Conservation (phyloP, 352 stramenopile species). For the Phytopythium litorale region DNA sequence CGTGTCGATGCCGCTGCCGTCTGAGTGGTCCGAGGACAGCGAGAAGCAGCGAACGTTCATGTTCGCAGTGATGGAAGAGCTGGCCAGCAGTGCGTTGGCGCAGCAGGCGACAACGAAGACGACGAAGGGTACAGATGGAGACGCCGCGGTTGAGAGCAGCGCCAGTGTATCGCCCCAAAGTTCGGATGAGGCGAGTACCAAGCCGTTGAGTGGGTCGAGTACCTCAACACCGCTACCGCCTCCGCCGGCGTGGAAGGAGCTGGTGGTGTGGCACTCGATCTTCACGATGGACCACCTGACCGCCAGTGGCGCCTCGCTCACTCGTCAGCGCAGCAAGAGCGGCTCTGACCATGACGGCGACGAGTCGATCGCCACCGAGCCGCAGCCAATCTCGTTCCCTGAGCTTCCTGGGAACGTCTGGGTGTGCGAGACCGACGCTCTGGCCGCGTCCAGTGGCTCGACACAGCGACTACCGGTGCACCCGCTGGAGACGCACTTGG, state of each 20-base stretch:
- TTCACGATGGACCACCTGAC: conserved; percentile 60
- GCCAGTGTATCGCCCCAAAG: neutral
- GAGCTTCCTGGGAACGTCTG: conserved; percentile 41
- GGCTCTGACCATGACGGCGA: neutral
- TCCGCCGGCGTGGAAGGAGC: conserved; percentile 15
- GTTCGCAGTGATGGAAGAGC: conserved; percentile 28
- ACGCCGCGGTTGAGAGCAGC: neutral
- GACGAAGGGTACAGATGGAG: neutral
- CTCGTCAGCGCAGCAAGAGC: neutral
- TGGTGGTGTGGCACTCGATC: conserved; percentile 48
- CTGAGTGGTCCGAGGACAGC: conserved; percentile 33
- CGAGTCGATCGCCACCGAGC: neutral
- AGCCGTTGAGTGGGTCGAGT: conserved; percentile 1
- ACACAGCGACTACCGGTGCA: conserved; percentile 15
- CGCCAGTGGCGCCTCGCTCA: conserved; percentile 1
- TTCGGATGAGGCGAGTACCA: neutral
- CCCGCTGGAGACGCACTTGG: conserved; percentile 57
- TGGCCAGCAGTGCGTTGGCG: conserved; percentile 17
- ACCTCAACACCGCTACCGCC: neutral
- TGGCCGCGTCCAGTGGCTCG: neutral
- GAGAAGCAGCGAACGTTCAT: conserved; percentile 34
- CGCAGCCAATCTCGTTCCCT: neutral
- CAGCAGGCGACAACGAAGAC: conserved; percentile 8
- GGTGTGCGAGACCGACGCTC: conserved; percentile 35
- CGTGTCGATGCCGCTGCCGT: conserved; percentile 48